These are phyloP conservation scores for Wickerhamiella kazuoi DNA, from an alignment of 805 yeast species.

Conservation along the genomic window DNA sequence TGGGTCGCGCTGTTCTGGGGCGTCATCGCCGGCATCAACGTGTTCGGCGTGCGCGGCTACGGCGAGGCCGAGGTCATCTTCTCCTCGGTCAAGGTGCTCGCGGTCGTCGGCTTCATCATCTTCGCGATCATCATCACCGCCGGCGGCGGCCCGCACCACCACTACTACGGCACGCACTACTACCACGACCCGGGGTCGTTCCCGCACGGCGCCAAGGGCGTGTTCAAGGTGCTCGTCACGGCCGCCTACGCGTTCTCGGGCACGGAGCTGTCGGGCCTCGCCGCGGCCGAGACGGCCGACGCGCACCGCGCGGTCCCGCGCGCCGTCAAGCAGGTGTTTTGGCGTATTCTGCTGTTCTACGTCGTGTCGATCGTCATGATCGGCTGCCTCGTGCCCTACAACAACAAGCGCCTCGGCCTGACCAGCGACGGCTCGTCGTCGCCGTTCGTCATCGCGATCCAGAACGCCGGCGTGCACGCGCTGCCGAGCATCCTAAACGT, in stretches of 20 bases:
- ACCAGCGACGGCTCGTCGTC: conserved; percentile 46
- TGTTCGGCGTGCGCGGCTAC: conserved; percentile 40
- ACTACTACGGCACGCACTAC: conserved; percentile 34
- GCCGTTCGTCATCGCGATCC: conserved; percentile 58
- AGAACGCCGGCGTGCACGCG: conserved; percentile 42
- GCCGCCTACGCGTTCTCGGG: conserved; percentile 69
- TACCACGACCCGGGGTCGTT: conserved; percentile 57
- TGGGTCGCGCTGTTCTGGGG: conserved; percentile 40
- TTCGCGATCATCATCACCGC: conserved; percentile 31
- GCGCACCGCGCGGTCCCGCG: conserved; percentile 51
- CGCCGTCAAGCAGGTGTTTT: conserved; percentile 67
- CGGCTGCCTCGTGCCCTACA: conserved; percentile 60
- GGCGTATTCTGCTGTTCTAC: conserved; percentile 63
- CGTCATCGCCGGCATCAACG: conserved; percentile 29
- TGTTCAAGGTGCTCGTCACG: conserved; percentile 53
- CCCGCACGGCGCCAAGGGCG: conserved; percentile 48
- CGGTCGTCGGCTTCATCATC: conserved; percentile 46
- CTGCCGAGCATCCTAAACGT: conserved; percentile 56
- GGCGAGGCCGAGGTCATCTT: conserved; percentile 58
- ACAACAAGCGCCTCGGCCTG: conserved; percentile 30
- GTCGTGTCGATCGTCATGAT: conserved; percentile 37
- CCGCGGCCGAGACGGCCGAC: conserved; percentile 59
- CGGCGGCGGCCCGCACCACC: conserved; percentile 39
- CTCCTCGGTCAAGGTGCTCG: conserved; percentile 38
- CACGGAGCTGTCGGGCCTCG: conserved; percentile 54